These are phyloP conservation scores for Aspergillus biplanus DNA, from an alignment of 495 filamentous ascomycete species.

Conservation along the genomic window DNA sequence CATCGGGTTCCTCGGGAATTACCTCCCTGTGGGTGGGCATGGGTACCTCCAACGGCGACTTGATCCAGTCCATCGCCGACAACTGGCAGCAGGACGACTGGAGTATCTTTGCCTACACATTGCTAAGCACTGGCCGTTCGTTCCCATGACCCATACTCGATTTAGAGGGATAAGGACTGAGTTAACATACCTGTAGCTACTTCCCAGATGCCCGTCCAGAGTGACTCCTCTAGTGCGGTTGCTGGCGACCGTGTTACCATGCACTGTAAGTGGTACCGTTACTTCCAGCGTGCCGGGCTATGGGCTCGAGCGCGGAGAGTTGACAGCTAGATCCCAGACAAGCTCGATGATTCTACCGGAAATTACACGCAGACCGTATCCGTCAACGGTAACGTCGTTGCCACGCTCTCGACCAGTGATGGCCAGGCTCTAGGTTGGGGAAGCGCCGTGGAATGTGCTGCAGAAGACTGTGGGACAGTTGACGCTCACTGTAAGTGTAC, in stretches of 20 bases:
- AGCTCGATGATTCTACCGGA: conserved; percentile 39
- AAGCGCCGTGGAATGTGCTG: conserved; percentile 46
- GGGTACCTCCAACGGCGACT: conserved; percentile 43
- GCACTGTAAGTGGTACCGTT: conserved; percentile 41
- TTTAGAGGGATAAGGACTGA: conserved; percentile 2
- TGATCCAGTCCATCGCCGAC: conserved; percentile 42
- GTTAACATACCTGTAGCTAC: conserved; percentile 21
- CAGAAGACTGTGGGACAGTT: conserved; percentile 43
- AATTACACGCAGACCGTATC: conserved; percentile 46
- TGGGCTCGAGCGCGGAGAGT: too few relatives aligned
- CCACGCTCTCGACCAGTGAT: conserved; percentile 42
- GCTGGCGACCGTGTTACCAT: conserved; percentile 33
- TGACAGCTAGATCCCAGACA: conserved; percentile 25
- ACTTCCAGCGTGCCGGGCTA: too few relatives aligned
- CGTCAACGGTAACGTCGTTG: conserved; percentile 40
- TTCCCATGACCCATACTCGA: conserved; percentile 3
- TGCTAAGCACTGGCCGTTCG: conserved; percentile 31
- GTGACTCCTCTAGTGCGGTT: conserved; percentile 24
- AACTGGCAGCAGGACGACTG: conserved; percentile 31
- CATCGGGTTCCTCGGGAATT: conserved; percentile 30
- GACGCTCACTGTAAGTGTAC: conserved; percentile 33
- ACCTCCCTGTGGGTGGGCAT: conserved; percentile 42
- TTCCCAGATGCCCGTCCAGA: conserved; percentile 36
- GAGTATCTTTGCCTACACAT: conserved; percentile 37
- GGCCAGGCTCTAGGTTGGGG: conserved; percentile 42